Evolutionary conservation across 805 yeast genomes (phyloP).

Genomic region (Teunomyces atbi): DNA sequence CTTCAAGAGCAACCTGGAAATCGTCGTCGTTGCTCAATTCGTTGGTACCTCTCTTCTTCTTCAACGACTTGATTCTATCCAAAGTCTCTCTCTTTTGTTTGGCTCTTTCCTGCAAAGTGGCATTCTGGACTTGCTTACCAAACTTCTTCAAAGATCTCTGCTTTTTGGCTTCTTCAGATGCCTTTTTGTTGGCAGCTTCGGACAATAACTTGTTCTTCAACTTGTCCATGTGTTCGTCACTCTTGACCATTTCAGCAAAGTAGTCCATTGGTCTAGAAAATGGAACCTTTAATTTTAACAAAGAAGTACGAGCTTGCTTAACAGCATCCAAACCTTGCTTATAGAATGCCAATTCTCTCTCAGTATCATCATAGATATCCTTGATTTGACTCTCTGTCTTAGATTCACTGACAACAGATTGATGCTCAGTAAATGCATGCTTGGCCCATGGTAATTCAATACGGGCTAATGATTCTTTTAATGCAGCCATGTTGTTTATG

Average conservation of each 20-base stretch:
- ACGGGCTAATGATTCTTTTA: slow-evolving; percentile 65
- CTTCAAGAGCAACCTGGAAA: slow-evolving; percentile 90
- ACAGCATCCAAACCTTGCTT: slow-evolving; percentile 91
- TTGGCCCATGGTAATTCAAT: slow-evolving; percentile 64
- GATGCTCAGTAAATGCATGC: slow-evolving; percentile 80
- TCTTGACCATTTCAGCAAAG: slow-evolving; percentile 98
- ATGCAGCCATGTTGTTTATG: slow-evolving; percentile 82
- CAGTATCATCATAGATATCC: slow-evolving; percentile 93
- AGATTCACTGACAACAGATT: slow-evolving; percentile 60
- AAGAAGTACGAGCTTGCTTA: slow-evolving; percentile 61
- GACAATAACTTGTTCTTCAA: slow-evolving; percentile 75
- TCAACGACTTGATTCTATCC: slow-evolving; percentile 86
- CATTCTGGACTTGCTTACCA: slow-evolving; percentile 95
- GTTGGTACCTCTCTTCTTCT: slow-evolving; percentile 78
- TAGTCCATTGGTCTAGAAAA: slow-evolving; percentile 93
- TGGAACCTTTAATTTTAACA: slow-evolving; percentile 72
- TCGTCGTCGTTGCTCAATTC: slow-evolving; percentile 69
- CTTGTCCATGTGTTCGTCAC: slow-evolving; percentile 97
- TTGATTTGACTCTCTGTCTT: slow-evolving; percentile 65
- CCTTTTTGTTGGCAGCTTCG: slow-evolving; percentile 82
- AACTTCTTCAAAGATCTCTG: slow-evolving; percentile 95
- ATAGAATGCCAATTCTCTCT: slow-evolving; percentile 92
- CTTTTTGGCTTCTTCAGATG: slow-evolving; percentile 87
- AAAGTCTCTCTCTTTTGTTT: slow-evolving; percentile 88
- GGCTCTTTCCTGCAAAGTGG: slow-evolving; percentile 89